These are phyloP conservation scores for Scleromitrula shiraiana DNA, from an alignment of 2,329 filamentous ascomycete genomes.

Conservation along the genomic window DNA sequence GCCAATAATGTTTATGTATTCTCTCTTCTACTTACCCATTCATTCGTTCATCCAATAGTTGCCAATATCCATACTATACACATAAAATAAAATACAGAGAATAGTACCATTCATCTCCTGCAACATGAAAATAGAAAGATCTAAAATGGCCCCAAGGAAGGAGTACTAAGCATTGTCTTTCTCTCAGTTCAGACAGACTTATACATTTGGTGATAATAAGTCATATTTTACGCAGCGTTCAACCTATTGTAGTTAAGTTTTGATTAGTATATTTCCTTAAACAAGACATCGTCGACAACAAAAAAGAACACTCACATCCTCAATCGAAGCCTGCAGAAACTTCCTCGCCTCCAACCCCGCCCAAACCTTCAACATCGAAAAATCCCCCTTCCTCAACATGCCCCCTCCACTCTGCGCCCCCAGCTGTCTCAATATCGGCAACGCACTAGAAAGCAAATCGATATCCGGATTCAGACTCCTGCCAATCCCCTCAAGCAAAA, in stretches of 20 bases:
- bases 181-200: background rate
- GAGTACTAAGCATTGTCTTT: no score
- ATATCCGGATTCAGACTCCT: constrained; percentile 77
- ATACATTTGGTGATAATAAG: constrained; percentile 15
- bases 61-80: no score
- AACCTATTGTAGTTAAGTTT: constrained; percentile 1
- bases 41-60: no score
- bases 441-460: constrained; percentile 75
- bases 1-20: no score
- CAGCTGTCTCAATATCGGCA: constrained; percentile 84
- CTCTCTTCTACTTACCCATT: no score
- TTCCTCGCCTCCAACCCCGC: constrained; percentile 79
- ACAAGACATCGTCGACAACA: background rate
- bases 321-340: constrained; percentile 83
- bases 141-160: no score
- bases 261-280: background rate
- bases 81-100: no score
- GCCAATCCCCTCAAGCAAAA: constrained; percentile 90
- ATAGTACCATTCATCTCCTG: no score
- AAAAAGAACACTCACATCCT: constrained; percentile 57
- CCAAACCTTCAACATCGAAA: constrained; percentile 86
- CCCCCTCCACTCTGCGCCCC: constrained; percentile 67
- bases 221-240: constrained; percentile 17
- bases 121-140: no score
- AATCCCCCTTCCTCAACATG: constrained; percentile 65